Base-by-base conservation (phyloP, 1,284 basidiomycete genomes). In the Ceratobasidium papillatum region DNA sequence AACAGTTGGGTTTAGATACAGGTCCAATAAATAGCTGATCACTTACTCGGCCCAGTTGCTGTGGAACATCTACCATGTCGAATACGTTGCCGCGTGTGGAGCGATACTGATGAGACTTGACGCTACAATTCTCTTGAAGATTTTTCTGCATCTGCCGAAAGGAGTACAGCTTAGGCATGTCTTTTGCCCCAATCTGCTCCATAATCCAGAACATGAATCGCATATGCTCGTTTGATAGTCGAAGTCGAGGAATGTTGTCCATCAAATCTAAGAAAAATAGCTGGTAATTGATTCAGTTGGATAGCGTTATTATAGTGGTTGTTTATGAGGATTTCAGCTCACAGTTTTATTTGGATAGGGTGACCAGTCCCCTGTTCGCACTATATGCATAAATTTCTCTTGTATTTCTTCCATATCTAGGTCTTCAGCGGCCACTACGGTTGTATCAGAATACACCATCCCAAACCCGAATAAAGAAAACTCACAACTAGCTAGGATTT, bases 161-260 rank as follows among this genome's bases (percentile, higher is more conserved):
- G 9, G 22, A 51, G 34, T 80, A 69, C 38, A 82, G 78, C 0
- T 80, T 79, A 1, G 82, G 82, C 5, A 84, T 81, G 72, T 81
- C 63, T 5, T 52, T 45, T 4, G 78, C 78, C 0, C 80, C 79
- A n/a, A 54, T 38, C 65, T 82, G 79, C n/a, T 76, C 54, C 0
- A 83, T 71, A 3, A 81, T 59, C 79, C 80, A 82, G 2, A 84
- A 71, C 27, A 83, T 69, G 3, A 81, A 62, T 14, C 76, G 78
- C 79, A 83, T 79, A 3, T 82, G 73, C 0, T 78, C 74, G 41
- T 77, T 62, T 1, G 81, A 81, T 0, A 82, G 66, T 9, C 77
- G 78, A 2, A 77, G 51, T 14, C 77, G 78, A 0, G 77, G 79
- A 0, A 77, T 32, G 64, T 77, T 79, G 47, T 77, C 75, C 14